Evolutionary conservation across 371 early-diverging fungal species (phyloP).

Genomic region (Mortierella polycephala): DNA sequence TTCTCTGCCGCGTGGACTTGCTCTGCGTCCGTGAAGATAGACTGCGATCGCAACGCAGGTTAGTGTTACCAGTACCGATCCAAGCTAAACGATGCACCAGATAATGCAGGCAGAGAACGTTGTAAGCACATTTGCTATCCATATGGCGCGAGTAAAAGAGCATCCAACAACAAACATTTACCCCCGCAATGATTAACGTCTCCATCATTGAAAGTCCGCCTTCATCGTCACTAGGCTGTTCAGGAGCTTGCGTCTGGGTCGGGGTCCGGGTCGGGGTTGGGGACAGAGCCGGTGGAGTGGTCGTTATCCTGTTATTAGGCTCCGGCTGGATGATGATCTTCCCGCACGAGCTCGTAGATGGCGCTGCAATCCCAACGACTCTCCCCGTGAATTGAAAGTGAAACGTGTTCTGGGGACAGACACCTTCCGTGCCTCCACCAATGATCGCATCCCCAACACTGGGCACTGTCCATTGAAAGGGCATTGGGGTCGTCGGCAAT

Average conservation of each 20-base stretch:
- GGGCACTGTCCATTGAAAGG: conserved; percentile 41
- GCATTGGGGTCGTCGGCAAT: conserved; percentile 26
- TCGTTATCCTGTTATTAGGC: conserved; percentile 30
- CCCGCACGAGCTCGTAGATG: conserved; percentile 29
- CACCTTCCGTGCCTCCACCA: conserved; percentile 23
- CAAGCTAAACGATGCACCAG: too few species aligned
- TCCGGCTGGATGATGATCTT: conserved; percentile 39
- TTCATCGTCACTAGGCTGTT: not conserved
- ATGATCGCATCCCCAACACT: conserved; percentile 44
- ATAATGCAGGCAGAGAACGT: conserved; percentile 2
- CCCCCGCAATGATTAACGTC: conserved; percentile 36
- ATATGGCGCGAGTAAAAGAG: not conserved
- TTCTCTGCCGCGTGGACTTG: too few species aligned
- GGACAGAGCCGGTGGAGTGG: conserved; percentile 25
- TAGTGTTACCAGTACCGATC: too few species aligned
- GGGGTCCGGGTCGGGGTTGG: conserved; percentile 5
- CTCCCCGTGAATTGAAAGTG: conserved; percentile 37
- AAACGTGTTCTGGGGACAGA: conserved; percentile 39
- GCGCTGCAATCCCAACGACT: conserved; percentile 8
- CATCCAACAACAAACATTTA: conserved; percentile 11
- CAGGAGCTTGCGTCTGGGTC: conserved; percentile 7
- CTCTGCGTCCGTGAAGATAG: too few species aligned
- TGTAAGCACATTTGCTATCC: not conserved
- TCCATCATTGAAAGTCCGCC: conserved; percentile 23
- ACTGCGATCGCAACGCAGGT: too few species aligned